Conservation (phyloP, 495 filamentous ascomycete species). For the Hyaloscypha bicolor region DNA sequence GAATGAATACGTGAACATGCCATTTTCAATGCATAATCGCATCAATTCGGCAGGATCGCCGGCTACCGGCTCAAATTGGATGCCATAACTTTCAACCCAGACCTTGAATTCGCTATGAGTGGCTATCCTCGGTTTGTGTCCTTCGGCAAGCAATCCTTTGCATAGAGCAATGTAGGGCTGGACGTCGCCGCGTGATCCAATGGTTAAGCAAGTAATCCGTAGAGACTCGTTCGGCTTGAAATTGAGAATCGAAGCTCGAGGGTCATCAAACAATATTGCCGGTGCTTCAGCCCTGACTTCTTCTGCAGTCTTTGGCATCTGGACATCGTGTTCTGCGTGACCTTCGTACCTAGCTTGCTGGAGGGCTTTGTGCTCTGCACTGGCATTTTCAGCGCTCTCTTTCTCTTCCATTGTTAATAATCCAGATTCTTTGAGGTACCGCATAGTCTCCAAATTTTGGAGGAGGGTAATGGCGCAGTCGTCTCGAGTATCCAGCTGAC, state of each 20-base stretch:
- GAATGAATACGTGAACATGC: conserved; percentile 95
- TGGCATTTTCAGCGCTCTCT: conserved; percentile 73
- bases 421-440: conserved; percentile 72
- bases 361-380: conserved; percentile 79
- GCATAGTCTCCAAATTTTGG: conserved; percentile 70
- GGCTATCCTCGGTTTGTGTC: conserved; percentile 84
- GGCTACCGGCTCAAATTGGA: conserved; percentile 84
- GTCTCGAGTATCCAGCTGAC: conserved; percentile 72
- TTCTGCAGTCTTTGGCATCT: conserved; percentile 54
- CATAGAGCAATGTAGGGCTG: conserved; percentile 97
- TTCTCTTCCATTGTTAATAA: conserved; percentile 69
- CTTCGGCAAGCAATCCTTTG: conserved; percentile 85
- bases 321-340: conserved; percentile 58
- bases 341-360: conserved; percentile 73
- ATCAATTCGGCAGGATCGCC: conserved; percentile 95
- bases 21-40: conserved; percentile 93
- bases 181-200: conserved; percentile 93
- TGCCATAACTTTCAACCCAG: conserved; percentile 90
- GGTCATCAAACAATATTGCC: conserved; percentile 89
- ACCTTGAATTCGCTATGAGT: conserved; percentile 87
- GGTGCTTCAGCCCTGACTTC: conserved; percentile 55
- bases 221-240: conserved; percentile 87
- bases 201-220: conserved; percentile 91
- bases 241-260: conserved; percentile 87
- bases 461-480: conserved; percentile 85